phyloP scores from a whole-genome alignment of 257 asterid genomes.

The Rubia yunnanensis region DNA sequence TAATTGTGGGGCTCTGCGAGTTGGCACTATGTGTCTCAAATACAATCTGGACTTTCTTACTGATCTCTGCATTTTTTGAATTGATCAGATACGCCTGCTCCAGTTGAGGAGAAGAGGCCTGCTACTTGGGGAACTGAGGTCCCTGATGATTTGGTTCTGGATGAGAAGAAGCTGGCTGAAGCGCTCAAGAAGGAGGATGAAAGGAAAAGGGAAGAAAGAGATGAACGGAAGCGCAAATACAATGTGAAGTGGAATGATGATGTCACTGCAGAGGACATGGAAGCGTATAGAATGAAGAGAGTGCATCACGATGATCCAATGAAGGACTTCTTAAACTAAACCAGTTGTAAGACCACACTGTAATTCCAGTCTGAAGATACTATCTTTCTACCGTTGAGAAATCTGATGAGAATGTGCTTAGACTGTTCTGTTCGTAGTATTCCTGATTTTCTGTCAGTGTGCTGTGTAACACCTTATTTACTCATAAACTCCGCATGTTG shows the following conservation, averaged over 20 bases:
- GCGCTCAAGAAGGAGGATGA: slow-evolving; percentile 85
- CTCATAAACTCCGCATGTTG: background rate
- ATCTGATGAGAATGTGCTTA: background rate
- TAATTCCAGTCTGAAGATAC: background rate
- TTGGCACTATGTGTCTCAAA: background rate
- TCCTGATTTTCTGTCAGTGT: background rate
- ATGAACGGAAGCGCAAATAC: slow-evolving; percentile 85
- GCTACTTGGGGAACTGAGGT: slow-evolving; percentile 93
- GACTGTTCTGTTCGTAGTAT: background rate
- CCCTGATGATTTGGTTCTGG: slow-evolving; percentile 78
- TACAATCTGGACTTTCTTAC: background rate
- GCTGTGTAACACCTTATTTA: background rate
- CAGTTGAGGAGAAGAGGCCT: slow-evolving; percentile 52
- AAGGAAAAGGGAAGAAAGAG: slow-evolving; percentile 67
- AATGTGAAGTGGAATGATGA: slow-evolving; percentile 91
- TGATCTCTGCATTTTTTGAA: slow-evolving; percentile 2
- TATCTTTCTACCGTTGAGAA: background rate
- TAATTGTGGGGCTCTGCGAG: background rate
- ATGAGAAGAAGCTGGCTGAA: slow-evolving; percentile 52
- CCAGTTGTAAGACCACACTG: background rate
- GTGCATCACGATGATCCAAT: slow-evolving; percentile 76
- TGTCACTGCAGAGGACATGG: slow-evolving; percentile 80
- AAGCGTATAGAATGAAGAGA: slow-evolving; percentile 77
- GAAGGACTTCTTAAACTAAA: slow-evolving; percentile 58
- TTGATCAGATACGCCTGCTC: slow-evolving; percentile 41